phyloP scores from a whole-genome alignment of 2,329 filamentous ascomycete species.

The Endocalyx cinctus region DNA sequence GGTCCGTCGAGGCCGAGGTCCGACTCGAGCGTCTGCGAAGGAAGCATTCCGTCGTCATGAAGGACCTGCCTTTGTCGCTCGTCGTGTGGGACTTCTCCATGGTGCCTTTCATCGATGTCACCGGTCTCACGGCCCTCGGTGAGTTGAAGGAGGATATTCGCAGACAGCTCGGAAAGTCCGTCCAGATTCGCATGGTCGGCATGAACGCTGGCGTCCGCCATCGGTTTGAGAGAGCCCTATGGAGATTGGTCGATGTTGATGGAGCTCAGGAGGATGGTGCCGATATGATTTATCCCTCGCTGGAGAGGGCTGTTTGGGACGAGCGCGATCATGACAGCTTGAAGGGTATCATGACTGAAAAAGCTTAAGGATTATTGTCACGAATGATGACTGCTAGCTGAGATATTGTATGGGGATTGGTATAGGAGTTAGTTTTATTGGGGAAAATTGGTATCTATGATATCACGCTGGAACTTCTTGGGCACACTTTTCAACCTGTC shows the following conservation, averaged over 20 bases:
- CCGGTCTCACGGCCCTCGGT: slow-evolving; percentile 24
- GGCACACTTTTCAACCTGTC: no score
- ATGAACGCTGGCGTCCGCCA: slow-evolving; percentile 14
- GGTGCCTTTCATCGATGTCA: slow-evolving; percentile 26
- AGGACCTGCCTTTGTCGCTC: slow-evolving; percentile 21
- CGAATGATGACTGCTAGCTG: background rate
- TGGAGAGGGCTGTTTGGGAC: slow-evolving; percentile 25
- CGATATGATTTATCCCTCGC: slow-evolving; percentile 22
- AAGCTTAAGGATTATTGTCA: background rate
- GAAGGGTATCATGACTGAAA: slow-evolving; percentile 22
- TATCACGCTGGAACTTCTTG: no score
- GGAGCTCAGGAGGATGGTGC: slow-evolving; percentile 14
- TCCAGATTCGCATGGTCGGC: slow-evolving; percentile 24
- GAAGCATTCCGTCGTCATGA: slow-evolving; percentile 15
- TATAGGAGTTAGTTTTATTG: no score
- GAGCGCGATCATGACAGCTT: slow-evolving; percentile 20
- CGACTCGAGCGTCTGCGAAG: slow-evolving; percentile 22
- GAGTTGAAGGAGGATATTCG: slow-evolving; percentile 28
- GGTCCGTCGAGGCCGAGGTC: slow-evolving; percentile 25
- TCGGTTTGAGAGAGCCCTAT: slow-evolving; percentile 22
- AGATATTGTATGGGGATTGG: no score
- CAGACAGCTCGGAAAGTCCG: slow-evolving; percentile 19
- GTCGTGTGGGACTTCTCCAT: slow-evolving; percentile 24
- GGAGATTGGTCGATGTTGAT: slow-evolving; percentile 21
- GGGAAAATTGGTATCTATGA: no score